phyloP scores from a whole-genome alignment of 306 rosid genomes.

The Dryas octopetala region DNA sequence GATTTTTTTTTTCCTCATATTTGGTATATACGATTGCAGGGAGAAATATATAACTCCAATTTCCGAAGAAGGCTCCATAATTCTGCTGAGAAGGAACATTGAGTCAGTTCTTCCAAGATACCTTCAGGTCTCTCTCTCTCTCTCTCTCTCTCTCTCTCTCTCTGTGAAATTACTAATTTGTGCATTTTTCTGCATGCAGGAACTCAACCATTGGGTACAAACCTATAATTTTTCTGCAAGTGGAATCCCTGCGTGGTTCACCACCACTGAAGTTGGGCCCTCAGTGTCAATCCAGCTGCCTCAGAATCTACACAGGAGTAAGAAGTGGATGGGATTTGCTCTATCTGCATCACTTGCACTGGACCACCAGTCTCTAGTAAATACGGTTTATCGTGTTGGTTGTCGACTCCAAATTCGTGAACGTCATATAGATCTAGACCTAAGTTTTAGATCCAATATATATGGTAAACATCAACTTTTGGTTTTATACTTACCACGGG shows the following conservation, averaged over 20 bases:
- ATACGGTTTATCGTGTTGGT: background rate
- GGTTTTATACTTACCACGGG: background rate
- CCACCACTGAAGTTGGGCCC: background rate
- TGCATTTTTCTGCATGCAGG: background rate
- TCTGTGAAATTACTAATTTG: background rate
- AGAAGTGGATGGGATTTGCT: conserved; percentile 16
- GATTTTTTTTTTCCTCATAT: too few species aligned
- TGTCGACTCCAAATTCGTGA: background rate
- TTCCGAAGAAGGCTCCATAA: background rate
- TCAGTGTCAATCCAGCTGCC: background rate
- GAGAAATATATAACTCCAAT: background rate
- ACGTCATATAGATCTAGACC: background rate
- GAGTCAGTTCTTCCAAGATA: conserved; percentile 1
- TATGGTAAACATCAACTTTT: background rate
- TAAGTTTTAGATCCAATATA: background rate
- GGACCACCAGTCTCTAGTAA: background rate
- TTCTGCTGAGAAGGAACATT: conserved; percentile 1
- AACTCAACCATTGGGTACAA: background rate
- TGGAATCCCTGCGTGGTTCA: conserved; percentile 10
- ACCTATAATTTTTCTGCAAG: background rate
- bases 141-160: background rate
- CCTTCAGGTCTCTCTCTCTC: background rate
- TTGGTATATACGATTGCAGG: background rate
- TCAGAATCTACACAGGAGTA: background rate
- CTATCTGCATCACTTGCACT: background rate